Evolutionary conservation across 2,329 filamentous ascomycete genomes (phyloP).

Genomic region (Calonectria hawksworthii): DNA sequence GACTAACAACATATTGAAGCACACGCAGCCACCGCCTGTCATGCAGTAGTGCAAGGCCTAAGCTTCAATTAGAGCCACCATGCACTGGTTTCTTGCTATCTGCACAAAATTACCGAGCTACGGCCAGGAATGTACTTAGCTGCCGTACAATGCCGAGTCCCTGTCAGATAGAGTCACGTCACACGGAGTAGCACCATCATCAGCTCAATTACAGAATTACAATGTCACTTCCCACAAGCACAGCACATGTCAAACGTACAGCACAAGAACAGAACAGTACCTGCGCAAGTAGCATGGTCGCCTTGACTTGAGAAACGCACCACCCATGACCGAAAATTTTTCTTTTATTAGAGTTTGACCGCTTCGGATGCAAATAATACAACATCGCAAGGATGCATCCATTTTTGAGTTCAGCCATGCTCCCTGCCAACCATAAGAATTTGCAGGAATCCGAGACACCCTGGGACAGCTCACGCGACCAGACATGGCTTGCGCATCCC

Average conservation of each 20-base stretch:
- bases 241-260: not conserved
- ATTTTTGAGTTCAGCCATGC: conserved; percentile 3
- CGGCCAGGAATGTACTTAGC: not conserved
- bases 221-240: not conserved
- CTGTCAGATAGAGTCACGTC: not conserved
- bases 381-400: not conserved
- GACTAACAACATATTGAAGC: not conserved
- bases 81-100: not conserved
- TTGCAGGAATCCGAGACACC: not conserved
- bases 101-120: not conserved
- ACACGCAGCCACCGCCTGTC: not conserved
- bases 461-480: not conserved
- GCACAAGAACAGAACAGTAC: not conserved
- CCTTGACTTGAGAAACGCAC: not conserved
- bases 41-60: not conserved
- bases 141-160: not conserved
- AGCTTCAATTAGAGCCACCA: not conserved
- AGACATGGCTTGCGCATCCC: not conserved
- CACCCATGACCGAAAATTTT: not conserved
- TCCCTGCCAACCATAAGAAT: not conserved
- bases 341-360: conserved; percentile 8
- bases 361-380: not conserved
- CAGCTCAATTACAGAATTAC: not conserved
- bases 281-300: not conserved
- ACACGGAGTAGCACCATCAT: not conserved